Evolutionary conservation across 73 alveolate species (phyloP).

Genomic region (Tetrahymena thermophila): DNA sequence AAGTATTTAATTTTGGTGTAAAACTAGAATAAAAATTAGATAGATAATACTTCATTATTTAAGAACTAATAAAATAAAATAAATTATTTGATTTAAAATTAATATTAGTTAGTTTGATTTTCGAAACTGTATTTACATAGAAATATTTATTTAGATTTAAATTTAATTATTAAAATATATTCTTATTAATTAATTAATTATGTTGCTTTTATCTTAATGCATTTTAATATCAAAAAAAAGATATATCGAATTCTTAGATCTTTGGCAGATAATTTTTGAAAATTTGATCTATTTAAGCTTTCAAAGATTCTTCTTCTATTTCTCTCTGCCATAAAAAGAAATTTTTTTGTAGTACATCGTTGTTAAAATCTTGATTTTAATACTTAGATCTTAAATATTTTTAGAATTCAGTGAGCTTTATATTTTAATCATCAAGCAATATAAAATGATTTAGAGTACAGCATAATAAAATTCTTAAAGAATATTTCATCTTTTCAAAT

Average conservation of each 20-base stretch:
- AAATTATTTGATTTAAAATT: too few relatives aligned
- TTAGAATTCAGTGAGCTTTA: background rate
- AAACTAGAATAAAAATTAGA: too few relatives aligned
- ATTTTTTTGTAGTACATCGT: background rate
- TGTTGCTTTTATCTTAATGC: too few relatives aligned
- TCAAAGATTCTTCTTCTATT: background rate
- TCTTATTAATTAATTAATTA: too few relatives aligned
- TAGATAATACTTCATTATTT: too few relatives aligned
- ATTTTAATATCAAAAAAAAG: background rate
- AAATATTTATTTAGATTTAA: too few relatives aligned
- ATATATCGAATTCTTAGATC: background rate
- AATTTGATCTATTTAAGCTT: background rate
- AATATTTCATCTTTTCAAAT: background rate
- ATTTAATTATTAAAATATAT: too few relatives aligned
- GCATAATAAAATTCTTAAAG: background rate
- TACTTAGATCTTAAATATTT: background rate
- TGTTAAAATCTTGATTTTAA: background rate
- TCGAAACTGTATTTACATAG: too few relatives aligned
- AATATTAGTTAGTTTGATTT: too few relatives aligned
- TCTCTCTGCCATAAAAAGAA: background rate
- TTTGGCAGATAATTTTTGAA: background rate
- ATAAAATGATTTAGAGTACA: background rate
- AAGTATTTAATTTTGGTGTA: too few relatives aligned
- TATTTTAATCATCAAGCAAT: background rate
- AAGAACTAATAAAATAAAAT: too few relatives aligned